These are phyloP conservation scores for Colletotrichum endophyticum DNA, from an alignment of 2,329 filamentous ascomycete species.

Conservation along the genomic window DNA sequence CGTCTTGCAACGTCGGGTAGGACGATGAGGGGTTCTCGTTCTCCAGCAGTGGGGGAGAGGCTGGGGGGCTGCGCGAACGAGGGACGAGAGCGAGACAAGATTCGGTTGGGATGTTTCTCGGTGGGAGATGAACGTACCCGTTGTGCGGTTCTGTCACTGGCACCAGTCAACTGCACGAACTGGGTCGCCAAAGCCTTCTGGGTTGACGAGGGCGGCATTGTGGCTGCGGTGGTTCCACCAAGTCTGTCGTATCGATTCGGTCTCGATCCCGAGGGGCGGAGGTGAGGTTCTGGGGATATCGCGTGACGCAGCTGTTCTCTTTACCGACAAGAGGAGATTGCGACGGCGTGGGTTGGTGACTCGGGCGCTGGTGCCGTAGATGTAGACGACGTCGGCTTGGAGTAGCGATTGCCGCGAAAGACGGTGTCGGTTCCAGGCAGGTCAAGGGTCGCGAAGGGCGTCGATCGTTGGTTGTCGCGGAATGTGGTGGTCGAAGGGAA, in stretches of 20 bases:
- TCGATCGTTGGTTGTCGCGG: background rate
- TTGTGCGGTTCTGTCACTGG: constrained; percentile 46
- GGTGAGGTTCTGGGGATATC: background rate
- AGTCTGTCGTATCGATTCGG: background rate
- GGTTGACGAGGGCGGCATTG: constrained; percentile 42
- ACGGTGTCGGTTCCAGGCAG: background rate
- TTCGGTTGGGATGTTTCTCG: background rate
- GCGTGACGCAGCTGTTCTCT: constrained; percentile 7
- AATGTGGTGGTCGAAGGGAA: background rate
- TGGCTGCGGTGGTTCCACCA: background rate
- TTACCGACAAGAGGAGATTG: background rate
- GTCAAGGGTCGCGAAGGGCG: background rate
- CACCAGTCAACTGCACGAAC: constrained; percentile 49
- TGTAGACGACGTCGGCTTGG: background rate
- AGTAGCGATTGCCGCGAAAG: background rate
- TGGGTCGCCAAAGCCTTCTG: constrained; percentile 45
- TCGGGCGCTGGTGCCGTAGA: background rate
- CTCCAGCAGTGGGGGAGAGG: background rate
- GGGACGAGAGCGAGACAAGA: background rate
- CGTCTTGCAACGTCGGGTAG: background rate
- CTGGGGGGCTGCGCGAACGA: background rate
- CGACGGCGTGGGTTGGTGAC: background rate
- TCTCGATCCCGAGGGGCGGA: background rate
- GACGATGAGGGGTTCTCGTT: background rate
- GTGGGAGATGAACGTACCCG: constrained; percentile 42